phyloP scores from a whole-genome alignment of 2,329 filamentous ascomycete species.

The Neofusicoccum kwambonambiense region DNA sequence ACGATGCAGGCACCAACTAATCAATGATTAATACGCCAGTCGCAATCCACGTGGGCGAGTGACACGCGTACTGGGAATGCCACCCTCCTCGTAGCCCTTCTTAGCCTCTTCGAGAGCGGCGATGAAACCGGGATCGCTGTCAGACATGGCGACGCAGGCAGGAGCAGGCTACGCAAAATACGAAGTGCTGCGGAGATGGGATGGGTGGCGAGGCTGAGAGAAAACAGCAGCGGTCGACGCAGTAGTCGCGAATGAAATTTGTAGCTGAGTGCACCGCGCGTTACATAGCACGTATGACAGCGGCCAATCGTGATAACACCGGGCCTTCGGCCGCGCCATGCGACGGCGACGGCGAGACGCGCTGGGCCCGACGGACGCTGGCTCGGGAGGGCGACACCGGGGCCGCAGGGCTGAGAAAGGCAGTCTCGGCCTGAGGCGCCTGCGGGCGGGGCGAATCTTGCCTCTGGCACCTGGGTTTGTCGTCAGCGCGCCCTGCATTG shows the following conservation, averaged over 20 bases:
- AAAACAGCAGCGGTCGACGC: not conserved
- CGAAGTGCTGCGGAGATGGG: not conserved
- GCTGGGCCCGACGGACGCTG: not conserved
- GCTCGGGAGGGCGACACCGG: not conserved
- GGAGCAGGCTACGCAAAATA: not conserved
- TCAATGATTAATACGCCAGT: slow-evolving; percentile 21
- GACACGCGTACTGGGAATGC: slow-evolving; percentile 45
- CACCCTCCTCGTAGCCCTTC: slow-evolving; percentile 55
- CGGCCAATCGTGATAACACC: slow-evolving; percentile 17
- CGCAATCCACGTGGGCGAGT: not conserved
- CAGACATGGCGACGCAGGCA: slow-evolving; percentile 24
- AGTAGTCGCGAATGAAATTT: not conserved
- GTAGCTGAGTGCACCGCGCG: slow-evolving; percentile 7
- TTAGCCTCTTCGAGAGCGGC: slow-evolving; percentile 59
- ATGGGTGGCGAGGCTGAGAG: not conserved
- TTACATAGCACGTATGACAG: slow-evolving; percentile 15
- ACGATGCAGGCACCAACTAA: slow-evolving; percentile 59
- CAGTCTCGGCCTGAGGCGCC: not conserved
- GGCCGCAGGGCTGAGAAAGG: not conserved
- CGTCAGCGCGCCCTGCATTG: not conserved
- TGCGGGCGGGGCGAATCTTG: not conserved
- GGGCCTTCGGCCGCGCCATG: not conserved
- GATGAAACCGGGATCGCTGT: slow-evolving; percentile 50
- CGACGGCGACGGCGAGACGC: not conserved
- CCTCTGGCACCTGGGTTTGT: too few species aligned